phyloP scores from a whole-genome alignment of 352 stramenopile genomes.

The Paralagenidium karlingii region DNA sequence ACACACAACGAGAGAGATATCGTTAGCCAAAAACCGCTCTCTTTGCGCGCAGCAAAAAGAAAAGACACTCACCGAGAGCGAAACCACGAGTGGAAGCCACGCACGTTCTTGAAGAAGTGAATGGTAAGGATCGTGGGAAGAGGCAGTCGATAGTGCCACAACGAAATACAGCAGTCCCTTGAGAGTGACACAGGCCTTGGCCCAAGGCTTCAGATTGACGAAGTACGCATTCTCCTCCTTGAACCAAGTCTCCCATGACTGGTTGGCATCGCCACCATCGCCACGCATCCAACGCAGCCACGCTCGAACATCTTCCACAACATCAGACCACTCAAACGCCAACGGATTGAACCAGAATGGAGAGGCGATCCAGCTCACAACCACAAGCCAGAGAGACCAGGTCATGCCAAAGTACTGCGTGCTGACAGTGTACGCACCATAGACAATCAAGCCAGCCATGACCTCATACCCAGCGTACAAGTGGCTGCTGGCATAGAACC shows the following conservation, averaged over 20 bases:
- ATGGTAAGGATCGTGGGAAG: slow-evolving; percentile 54
- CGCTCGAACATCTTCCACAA: slow-evolving; percentile 76
- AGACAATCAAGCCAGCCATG: slow-evolving; percentile 87
- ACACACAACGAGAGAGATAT: slow-evolving; percentile 11
- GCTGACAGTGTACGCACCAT: slow-evolving; percentile 89
- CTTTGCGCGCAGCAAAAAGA: slow-evolving; percentile 31
- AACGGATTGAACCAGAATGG: slow-evolving; percentile 98
- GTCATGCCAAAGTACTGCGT: slow-evolving; percentile 95
- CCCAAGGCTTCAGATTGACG: slow-evolving; percentile 71
- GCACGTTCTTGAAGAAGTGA: slow-evolving; percentile 34
- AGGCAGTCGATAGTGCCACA: slow-evolving; percentile 79
- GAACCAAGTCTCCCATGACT: slow-evolving; percentile 95
- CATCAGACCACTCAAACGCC: slow-evolving; percentile 94
- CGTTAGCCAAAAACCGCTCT: too few relatives aligned
- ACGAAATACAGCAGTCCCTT: slow-evolving; percentile 84
- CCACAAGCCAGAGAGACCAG: slow-evolving; percentile 97
- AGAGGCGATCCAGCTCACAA: slow-evolving; percentile 81
- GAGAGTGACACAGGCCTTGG: slow-evolving; percentile 85
- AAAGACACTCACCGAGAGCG: slow-evolving; percentile 12
- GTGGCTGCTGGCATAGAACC: slow-evolving; percentile 97
- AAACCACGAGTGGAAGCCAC: slow-evolving; percentile 49
- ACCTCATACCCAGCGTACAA: slow-evolving; percentile 93
- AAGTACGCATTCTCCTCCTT: slow-evolving; percentile 93
- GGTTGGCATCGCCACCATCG: slow-evolving; percentile 82
- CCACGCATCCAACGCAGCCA: slow-evolving; percentile 93